These are phyloP conservation scores for Fonsecaea pedrosoi DNA, from an alignment of 2,329 filamentous ascomycete genomes.

Conservation along the genomic window DNA sequence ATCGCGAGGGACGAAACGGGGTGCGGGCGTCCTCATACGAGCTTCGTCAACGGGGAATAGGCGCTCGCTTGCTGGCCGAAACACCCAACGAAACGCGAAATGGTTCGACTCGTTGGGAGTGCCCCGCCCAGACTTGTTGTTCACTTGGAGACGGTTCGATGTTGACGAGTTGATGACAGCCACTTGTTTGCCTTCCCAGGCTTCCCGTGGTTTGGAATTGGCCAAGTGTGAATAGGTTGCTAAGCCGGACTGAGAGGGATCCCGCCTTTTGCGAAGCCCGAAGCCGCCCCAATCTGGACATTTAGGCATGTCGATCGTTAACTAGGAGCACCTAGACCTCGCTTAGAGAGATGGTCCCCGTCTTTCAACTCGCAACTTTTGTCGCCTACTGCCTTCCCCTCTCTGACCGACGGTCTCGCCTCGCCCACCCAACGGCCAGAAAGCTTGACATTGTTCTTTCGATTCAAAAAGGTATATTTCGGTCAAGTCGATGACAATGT, in stretches of 20 bases:
- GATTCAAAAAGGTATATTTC: not conserved
- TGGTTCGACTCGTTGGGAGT: not conserved
- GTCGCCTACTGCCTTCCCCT: not conserved
- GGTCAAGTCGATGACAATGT: not conserved
- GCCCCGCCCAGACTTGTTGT: not conserved
- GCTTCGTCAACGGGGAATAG: not conserved
- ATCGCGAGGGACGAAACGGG: not conserved
- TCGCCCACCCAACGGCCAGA: not conserved
- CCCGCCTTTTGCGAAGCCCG: not conserved
- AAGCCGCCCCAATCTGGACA: not conserved
- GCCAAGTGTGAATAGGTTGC: not conserved
- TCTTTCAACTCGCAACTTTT: not conserved
- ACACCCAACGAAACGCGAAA: slow-evolving; percentile 1
- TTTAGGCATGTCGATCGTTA: not conserved
- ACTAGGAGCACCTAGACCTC: not conserved
- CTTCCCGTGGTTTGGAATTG: not conserved
- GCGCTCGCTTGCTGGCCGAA: slow-evolving; percentile 6
- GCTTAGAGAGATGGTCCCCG: not conserved
- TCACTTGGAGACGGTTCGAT: not conserved
- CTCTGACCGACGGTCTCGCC: not conserved
- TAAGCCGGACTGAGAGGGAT: slow-evolving; percentile 4
- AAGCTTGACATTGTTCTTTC: no score
- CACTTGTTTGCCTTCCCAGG: not conserved
- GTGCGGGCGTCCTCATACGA: not conserved
- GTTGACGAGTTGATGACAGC: not conserved